Conservation (phyloP, 148 eudicot genomes). For the Rhododendron griersonianum region DNA sequence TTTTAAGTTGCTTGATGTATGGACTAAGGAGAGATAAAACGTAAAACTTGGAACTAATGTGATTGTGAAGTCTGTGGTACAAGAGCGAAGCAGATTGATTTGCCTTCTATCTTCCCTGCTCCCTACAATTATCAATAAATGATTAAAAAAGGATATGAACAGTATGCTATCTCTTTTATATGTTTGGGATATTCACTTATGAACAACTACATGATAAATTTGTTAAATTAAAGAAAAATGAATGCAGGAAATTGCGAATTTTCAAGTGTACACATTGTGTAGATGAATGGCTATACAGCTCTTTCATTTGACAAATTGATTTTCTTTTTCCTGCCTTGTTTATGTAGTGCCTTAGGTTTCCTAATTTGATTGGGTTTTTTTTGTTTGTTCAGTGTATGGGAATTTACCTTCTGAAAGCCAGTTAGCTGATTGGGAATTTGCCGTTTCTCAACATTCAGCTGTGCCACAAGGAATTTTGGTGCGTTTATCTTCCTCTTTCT, state of each 20-base stretch:
- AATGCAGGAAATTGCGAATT: not conserved
- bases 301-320: not conserved
- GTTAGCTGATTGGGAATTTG: conserved; percentile 92
- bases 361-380: conserved; percentile 10
- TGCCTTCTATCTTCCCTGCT: not conserved
- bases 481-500: conserved; percentile 11
- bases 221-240: not conserved
- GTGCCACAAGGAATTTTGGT: conserved; percentile 97
- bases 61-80: not conserved
- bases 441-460: conserved; percentile 94
- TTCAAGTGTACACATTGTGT: not conserved
- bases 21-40: not conserved
- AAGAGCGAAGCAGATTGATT: not conserved
- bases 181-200: not conserved
- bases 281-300: not conserved
- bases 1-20: not conserved
- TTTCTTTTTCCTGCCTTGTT: not conserved
- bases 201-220: too few species aligned
- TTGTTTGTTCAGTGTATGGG: conserved; percentile 70
- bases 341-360: not conserved
- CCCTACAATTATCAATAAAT: not conserved
- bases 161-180: not conserved
- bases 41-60: not conserved
- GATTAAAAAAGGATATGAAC: not conserved
- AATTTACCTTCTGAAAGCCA: conserved; percentile 81